Evolutionary conservation across 108 stramenopile species (phyloP).

Genomic region (Nitzschia inconspicua): DNA sequence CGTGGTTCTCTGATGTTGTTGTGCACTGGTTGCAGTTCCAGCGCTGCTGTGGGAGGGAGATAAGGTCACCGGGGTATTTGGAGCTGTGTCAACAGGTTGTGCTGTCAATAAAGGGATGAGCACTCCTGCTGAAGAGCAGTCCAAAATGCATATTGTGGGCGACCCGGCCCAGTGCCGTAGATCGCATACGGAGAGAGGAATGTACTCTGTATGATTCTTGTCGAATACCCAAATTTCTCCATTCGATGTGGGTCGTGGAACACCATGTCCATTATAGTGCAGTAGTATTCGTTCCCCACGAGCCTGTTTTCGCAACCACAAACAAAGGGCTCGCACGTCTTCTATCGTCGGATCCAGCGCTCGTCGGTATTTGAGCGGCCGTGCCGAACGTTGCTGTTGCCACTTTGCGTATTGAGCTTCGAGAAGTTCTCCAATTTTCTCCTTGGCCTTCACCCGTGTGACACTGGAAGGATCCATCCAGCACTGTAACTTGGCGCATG

Average conservation of each 20-base stretch:
- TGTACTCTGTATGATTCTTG: slow-evolving; percentile 96
- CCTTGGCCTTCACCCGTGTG: slow-evolving; percentile 77
- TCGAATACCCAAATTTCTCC: slow-evolving; percentile 98
- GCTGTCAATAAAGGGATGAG: slow-evolving; percentile 84
- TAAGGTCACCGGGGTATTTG: slow-evolving; percentile 21
- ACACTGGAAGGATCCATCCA: slow-evolving; percentile 92
- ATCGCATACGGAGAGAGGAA: slow-evolving; percentile 90
- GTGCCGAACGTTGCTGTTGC: slow-evolving; percentile 63
- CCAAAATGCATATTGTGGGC: slow-evolving; percentile 91
- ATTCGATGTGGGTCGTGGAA: slow-evolving; percentile 92
- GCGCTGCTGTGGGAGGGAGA: not conserved
- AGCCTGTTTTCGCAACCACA: slow-evolving; percentile 69
- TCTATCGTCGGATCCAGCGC: slow-evolving; percentile 95
- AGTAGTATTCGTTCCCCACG: slow-evolving; percentile 84
- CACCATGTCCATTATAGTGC: slow-evolving; percentile 99
- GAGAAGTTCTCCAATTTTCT: slow-evolving; percentile 83
- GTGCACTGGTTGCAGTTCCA: not conserved
- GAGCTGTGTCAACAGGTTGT: slow-evolving; percentile 30
- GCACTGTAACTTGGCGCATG: slow-evolving; percentile 89
- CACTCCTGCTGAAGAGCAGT: slow-evolving; percentile 90
- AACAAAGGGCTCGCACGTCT: slow-evolving; percentile 81
- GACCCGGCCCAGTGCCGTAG: slow-evolving; percentile 87
- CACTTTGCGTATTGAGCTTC: slow-evolving; percentile 91
- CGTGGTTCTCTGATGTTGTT: not conserved
- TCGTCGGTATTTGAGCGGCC: slow-evolving; percentile 62